Conservation (phyloP, 2,329 filamentous ascomycete genomes). For the Clathrospora elynae region DNA sequence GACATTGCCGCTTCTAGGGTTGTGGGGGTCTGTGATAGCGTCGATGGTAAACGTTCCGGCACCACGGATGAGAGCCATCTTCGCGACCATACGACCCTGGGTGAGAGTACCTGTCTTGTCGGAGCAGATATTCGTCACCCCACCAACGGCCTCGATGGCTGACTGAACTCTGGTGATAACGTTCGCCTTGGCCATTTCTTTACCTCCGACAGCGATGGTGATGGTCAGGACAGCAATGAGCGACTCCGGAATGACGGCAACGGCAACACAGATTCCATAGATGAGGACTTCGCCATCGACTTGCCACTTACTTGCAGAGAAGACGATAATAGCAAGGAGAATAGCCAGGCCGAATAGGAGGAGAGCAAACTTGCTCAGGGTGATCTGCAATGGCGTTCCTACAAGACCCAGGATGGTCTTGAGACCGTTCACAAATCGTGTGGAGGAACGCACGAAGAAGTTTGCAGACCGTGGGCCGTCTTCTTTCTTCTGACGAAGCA, state of each 20-base stretch:
- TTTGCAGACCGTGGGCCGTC: conserved; percentile 57
- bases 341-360: conserved; percentile 77
- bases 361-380: conserved; percentile 83
- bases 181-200: conserved; percentile 50
- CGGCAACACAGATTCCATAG: conserved; percentile 55
- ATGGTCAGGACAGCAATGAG: conserved; percentile 71
- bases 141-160: conserved; percentile 49
- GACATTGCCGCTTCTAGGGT: conserved; percentile 44
- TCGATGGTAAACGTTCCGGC: conserved; percentile 42
- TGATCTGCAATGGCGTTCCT: conserved; percentile 83
- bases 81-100: conserved; percentile 50
- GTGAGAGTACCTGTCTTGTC: conserved; percentile 51
- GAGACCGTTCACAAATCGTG: conserved; percentile 44
- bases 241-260: conserved; percentile 56
- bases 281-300: conserved; percentile 53
- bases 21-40: conserved; percentile 43
- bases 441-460: conserved; percentile 33
- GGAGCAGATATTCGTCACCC: conserved; percentile 51
- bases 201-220: conserved; percentile 59
- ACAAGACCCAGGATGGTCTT: conserved; percentile 67
- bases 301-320: conserved; percentile 62
- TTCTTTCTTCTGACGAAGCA: conserved; percentile 66
- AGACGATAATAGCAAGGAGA: conserved; percentile 70
- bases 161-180: conserved; percentile 49
- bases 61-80: conserved; percentile 46